Base-by-base conservation (phyloP, 163 green algal genomes). In the Prototheca wickerhamii region DNA sequence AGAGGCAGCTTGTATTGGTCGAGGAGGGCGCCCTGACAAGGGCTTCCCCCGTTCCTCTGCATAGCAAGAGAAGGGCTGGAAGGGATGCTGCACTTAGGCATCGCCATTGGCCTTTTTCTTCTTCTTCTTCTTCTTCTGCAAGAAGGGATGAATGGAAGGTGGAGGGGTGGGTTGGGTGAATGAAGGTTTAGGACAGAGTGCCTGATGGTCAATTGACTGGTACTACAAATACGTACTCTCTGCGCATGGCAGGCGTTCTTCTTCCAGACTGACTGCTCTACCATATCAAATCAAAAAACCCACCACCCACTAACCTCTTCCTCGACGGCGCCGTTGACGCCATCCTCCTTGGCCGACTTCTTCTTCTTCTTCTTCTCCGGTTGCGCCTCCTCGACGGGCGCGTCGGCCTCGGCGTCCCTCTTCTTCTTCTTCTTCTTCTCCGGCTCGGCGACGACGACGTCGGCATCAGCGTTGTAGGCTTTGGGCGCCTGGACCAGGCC, bases 381-480 rank as follows among this genome's bases (percentile, higher is more conserved):
- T 60, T 77, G 75, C 44, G 66, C 70, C 68, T 84, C 76, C 59
- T 84, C 71, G 46, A 77, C 73, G 70, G 82, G 76, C 1, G 59
- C 53, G 10, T 68, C 51, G 20, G 70, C 69, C 32, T 77, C 74
- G 44, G 60, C 53, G 34, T 70, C 50, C 35, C 67, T 61, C 51
- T 62, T 59, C 61, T 74, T 58, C 42, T 73, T 71, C 69, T 78
- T 67, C 33, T 69, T 66, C 33, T 77, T 63, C 4, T 72, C 64
- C 63, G 75, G 75, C 20, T 64, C 68, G 17, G 50, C 61, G 49
- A 58, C 65, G 20, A 65, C 60, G 58, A 89, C 84, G 59, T 99
- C 93, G 1, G 89, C 90, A 34, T 86, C 93, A 6, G 86, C 72
- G 66, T 98, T 95, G 84, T 98, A 98, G 2, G 84, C 82, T 68